Evolutionary conservation across 306 rosid species (phyloP).

Genomic region (Fragaria ananassa): DNA sequence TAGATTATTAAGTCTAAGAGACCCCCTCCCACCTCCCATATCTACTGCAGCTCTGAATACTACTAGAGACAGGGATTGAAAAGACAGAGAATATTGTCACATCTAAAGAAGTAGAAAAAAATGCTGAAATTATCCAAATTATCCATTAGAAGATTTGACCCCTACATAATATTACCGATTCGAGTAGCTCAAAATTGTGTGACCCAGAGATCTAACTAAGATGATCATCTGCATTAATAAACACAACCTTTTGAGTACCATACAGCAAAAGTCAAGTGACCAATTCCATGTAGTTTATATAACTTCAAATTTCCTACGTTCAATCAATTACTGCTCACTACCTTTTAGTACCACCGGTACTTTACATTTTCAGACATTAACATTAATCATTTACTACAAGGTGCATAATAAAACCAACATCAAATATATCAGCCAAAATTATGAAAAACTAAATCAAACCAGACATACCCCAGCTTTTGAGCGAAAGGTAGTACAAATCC

Average conservation of each 20-base stretch:
- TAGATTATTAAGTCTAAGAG: background rate
- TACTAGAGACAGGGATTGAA: background rate
- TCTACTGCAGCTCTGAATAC: background rate
- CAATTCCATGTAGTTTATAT: background rate
- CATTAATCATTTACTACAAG: background rate
- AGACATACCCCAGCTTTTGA: slow-evolving; percentile 78
- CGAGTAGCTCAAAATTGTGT: background rate
- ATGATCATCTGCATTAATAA: background rate
- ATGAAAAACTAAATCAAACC: slow-evolving; percentile 9
- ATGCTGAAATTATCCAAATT: background rate
- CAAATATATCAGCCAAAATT: slow-evolving; percentile 4
- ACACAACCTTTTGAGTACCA: background rate
- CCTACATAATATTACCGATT: background rate
- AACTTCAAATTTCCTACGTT: background rate
- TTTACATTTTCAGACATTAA: background rate
- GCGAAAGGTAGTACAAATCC: slow-evolving; percentile 95
- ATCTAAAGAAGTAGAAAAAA: background rate
- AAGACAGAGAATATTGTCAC: background rate
- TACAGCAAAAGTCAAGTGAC: background rate
- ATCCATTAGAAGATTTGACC: background rate
- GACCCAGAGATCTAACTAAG: background rate
- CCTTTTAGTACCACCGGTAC: background rate
- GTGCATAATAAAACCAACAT: background rate
- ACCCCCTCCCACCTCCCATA: no score
- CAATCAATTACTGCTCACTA: background rate